These are phyloP conservation scores for Iberis pinnata DNA, from an alignment of 345 rosid species.

Conservation along the genomic window DNA sequence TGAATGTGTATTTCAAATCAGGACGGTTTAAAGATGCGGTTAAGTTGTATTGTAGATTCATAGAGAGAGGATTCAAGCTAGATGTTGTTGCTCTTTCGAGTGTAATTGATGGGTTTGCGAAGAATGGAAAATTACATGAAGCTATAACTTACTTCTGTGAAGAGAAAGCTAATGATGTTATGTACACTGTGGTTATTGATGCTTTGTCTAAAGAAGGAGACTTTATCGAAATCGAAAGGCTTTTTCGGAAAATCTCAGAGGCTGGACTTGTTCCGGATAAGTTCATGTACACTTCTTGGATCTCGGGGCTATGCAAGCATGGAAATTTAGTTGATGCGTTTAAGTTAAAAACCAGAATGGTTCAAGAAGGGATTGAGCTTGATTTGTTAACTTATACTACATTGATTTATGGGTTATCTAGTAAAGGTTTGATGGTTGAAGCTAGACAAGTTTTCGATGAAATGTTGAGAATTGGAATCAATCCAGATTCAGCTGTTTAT, in stretches of 20 bases:
- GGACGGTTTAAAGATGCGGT: conserved; percentile 31
- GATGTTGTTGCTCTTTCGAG: conserved; percentile 38
- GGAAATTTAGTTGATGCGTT: conserved; percentile 40
- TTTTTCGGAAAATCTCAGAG: conserved; percentile 31
- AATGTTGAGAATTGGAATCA: conserved; percentile 33
- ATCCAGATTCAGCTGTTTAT: conserved; percentile 35
- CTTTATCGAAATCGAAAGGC: conserved; percentile 37
- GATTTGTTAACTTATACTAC: conserved; percentile 37
- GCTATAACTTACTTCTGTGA: conserved; percentile 37
- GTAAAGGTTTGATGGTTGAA: conserved; percentile 38
- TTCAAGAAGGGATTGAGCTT: conserved; percentile 37
- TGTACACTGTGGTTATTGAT: conserved; percentile 37
- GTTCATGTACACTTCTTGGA: conserved; percentile 45
- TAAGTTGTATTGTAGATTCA: conserved; percentile 18
- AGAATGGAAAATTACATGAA: conserved; percentile 31
- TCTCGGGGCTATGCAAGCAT: conserved; percentile 39
- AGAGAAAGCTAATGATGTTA: conserved; percentile 37
- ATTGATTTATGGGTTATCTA: conserved; percentile 36
- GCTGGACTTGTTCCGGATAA: conserved; percentile 39
- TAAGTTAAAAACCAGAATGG: conserved; percentile 38
- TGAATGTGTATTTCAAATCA: conserved; percentile 37
- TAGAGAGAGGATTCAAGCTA: conserved; percentile 33
- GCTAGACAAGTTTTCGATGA: conserved; percentile 41
- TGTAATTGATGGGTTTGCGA: conserved; percentile 41
- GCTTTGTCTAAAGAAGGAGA: conserved; percentile 36